Evolutionary conservation across 2,329 filamentous ascomycete genomes (phyloP), one percentile per base, ranked within the genome.

Genomic region (Cytospora chrysosperma): DNA sequence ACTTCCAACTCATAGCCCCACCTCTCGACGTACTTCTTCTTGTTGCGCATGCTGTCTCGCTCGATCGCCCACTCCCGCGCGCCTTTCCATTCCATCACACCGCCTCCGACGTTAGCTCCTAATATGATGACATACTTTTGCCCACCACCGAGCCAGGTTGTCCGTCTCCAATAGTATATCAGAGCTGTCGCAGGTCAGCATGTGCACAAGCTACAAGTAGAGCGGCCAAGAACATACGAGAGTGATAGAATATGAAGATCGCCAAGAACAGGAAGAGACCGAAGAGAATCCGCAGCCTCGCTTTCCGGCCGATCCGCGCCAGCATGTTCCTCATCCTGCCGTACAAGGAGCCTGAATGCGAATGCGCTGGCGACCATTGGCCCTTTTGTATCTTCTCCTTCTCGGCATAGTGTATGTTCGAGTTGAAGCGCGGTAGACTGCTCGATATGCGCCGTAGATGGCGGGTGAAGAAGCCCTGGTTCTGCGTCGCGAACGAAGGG

Each of bases 71-170:
- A 99, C 78, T 99, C 95, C 66, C 93, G 86, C 24, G 94, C 91
- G 0, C 94, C 94, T 76, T 99, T 99, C 94, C 93, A 97, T 73
- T 97, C 94, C 93, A 98, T 98, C 9, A 99, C 95, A 71, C 95
- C 95, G 65, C 95, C 95, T 56, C 95, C 95, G 67, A 96, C 85
- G 72, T 99, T 99, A 61, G 95, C 93, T 27, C 91, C 93, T 24
- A 98, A 82, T 67, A 99, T 93, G 61, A 99, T 90, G 68, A 99
- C 95, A 72, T 90, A 93, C 72, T 97, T 98, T 73, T 89, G 88
- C 24, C 95, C 95, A 56, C 91, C 91, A 57, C 94, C 93, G 4
- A 96, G 81, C 76, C 84, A 84, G 40, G 88, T 79, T 54, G 89
- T 83, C 77, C 91, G 84, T 71, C 92, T 87, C 81, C 91, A 97